Evolutionary conservation across 768 basidiomycete genomes (phyloP), one percentile per base, ranked within the genome.

Genomic region (Tulasnella sp.): DNA sequence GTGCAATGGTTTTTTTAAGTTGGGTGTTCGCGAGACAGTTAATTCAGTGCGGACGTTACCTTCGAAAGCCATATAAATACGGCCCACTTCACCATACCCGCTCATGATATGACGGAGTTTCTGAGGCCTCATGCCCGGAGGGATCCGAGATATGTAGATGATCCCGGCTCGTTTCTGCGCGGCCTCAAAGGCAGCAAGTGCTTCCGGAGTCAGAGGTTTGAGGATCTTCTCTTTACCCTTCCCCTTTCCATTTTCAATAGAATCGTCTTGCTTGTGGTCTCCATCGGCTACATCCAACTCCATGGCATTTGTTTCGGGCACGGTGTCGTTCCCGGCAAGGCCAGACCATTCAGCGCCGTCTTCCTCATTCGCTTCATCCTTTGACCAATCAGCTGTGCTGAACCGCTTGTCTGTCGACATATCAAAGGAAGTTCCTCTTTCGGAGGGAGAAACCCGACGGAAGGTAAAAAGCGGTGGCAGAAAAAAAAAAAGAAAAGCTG

Each of bases 51-150:
- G 51, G 18, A 18, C 10, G 83, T 73, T 76, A 93, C 95, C 95
- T 89, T 97, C 96, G 84, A 92, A 91, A 82, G 95, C 95, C 79
- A 99, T 87, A 86, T 96, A 99, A 18, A 99, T 94, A 74, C 95
- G 88, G 1, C 95, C 96, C 4, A 98, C 87, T 79, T 95, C 94
- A 4, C 98, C 98, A 82, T 95, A 92, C 48, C 88, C 88, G 79
- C 90, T 91, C 91, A 99, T 92, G 57, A 99, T 87, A 85, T 99
- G 95, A 78, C 96, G 91, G 48, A 99, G 94, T 84, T 99, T 98
- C 13, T 93, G 88, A 39, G 98, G 98, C 29, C 92, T 94, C 98
- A 99, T 99, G 1, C 96, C 97, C 18, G 98, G 98, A 2, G 98
- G 98, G 82, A 99, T 92, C 42, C 98, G 89, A 20, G 96, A 98